Percentiles rank a stretch among this genome's conserved stretches.
These are phyloP conservation scores for Amphibolis antarctica DNA, from an alignment of 106 monocot genomes.

Conservation along the genomic window DNA sequence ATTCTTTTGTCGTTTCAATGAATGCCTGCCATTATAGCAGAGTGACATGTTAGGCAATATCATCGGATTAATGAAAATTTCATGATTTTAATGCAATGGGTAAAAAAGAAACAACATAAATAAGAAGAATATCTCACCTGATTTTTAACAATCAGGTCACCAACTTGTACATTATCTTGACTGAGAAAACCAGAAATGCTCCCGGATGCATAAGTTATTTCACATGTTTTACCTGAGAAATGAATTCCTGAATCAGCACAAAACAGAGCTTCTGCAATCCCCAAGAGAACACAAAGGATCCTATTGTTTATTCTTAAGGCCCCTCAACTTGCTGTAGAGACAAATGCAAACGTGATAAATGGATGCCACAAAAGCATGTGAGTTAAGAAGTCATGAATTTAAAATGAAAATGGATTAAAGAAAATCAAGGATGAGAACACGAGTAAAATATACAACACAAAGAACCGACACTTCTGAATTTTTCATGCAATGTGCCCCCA, in stretches of 20 bases:
- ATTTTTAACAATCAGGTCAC: slow-evolving; percentile 55
- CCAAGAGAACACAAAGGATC: neutral
- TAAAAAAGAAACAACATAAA: neutral
- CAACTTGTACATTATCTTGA: slow-evolving; percentile 23
- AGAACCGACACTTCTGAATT: no score
- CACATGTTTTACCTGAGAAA: slow-evolving; percentile 14
- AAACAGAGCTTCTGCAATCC: neutral
- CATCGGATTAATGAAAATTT: slow-evolving; percentile 5
- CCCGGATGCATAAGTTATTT: slow-evolving; percentile 23
- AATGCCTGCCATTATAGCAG: slow-evolving; percentile 32
- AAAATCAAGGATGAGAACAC: no score
- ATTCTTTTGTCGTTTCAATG: slow-evolving; percentile 75
- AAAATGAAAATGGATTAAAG: no score
- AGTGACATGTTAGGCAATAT: neutral
- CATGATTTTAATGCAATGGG: neutral
- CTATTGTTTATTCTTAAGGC: neutral
- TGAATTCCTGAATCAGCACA: neutral
- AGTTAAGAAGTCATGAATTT: no score
- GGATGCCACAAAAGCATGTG: neutral
- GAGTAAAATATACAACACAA: no score
- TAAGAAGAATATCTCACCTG: slow-evolving; percentile 31
- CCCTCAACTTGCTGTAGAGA: neutral
- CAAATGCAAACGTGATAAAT: neutral
- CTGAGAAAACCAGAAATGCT: slow-evolving; percentile 27
- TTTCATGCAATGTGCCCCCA: no score